phyloP scores from a whole-genome alignment of 306 rosid species.

The Quercus agrifolia region DNA sequence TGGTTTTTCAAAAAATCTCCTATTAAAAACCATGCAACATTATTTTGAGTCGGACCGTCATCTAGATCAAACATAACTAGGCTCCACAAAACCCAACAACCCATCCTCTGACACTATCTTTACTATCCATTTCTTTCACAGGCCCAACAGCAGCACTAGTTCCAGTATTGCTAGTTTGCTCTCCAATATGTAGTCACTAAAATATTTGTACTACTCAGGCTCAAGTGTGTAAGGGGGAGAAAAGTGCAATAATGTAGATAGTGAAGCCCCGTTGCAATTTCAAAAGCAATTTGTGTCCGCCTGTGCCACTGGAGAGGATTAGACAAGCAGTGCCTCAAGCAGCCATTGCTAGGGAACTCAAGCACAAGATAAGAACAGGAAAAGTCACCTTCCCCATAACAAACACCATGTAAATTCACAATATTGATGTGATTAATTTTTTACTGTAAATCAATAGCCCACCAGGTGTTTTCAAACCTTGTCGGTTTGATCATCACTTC shows the following conservation, averaged over 20 bases:
- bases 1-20: no score
- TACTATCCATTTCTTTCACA: slow-evolving; percentile 6
- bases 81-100: no score
- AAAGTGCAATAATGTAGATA: slow-evolving; percentile 59
- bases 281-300: slow-evolving; percentile 56
- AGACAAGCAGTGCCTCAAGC: slow-evolving; percentile 27
- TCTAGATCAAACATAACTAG: no score
- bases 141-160: background rate
- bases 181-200: slow-evolving; percentile 51
- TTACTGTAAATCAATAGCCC: slow-evolving; percentile 59
- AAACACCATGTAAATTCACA: slow-evolving; percentile 58
- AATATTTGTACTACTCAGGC: slow-evolving; percentile 41
- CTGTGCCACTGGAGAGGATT: slow-evolving; percentile 35
- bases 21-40: no score
- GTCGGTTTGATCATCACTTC: slow-evolving; percentile 61
- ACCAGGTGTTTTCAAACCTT: slow-evolving; percentile 44
- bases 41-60: no score
- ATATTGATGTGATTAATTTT: slow-evolving; percentile 66
- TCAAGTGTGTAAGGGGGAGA: slow-evolving; percentile 56
- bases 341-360: slow-evolving; percentile 60
- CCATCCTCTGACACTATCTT: slow-evolving; percentile 23
- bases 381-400: slow-evolving; percentile 43
- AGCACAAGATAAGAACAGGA: slow-evolving; percentile 57
- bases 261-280: slow-evolving; percentile 70
- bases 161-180: slow-evolving; percentile 57